Conservation (phyloP, 2,329 filamentous ascomycete species). For the Penicillium griseofulvum region DNA sequence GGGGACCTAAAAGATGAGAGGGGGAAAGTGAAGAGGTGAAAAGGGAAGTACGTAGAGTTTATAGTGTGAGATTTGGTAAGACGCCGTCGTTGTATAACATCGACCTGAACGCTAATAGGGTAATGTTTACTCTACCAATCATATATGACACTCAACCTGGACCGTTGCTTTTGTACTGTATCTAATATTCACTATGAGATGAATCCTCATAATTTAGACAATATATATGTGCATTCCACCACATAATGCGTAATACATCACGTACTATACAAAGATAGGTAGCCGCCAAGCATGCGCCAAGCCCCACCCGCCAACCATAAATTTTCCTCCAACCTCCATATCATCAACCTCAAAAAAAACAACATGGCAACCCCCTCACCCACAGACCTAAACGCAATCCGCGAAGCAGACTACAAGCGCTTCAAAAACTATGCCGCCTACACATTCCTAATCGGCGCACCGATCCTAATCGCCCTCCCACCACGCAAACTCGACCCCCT, state of each 20-base stretch:
- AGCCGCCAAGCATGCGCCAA: neutral
- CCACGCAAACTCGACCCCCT: slow-evolving; percentile 41
- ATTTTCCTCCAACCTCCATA: slow-evolving; percentile 14
- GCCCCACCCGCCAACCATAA: slow-evolving; percentile 13
- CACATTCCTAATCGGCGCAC: slow-evolving; percentile 37
- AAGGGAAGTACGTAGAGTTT: neutral
- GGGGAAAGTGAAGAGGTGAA: neutral
- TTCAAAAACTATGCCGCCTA: slow-evolving; percentile 44
- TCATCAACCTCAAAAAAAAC: neutral
- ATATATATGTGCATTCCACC: neutral
- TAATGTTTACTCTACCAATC: neutral
- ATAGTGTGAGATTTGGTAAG: neutral
- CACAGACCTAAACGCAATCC: slow-evolving; percentile 14
- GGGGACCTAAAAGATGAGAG: neutral
- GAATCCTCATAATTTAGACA: neutral
- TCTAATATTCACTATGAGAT: neutral
- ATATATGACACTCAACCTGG: neutral
- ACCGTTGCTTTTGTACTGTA: neutral
- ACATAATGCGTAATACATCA: neutral
- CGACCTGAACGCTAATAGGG: neutral
- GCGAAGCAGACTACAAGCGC: slow-evolving; percentile 38
- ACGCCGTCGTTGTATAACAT: neutral
- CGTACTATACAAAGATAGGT: neutral
- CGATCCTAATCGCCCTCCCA: slow-evolving; percentile 34
- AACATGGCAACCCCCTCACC: slow-evolving; percentile 10